Base-by-base conservation (phyloP, 192 early-diverging fungal species). In the Linnemannia hyalina region DNA sequence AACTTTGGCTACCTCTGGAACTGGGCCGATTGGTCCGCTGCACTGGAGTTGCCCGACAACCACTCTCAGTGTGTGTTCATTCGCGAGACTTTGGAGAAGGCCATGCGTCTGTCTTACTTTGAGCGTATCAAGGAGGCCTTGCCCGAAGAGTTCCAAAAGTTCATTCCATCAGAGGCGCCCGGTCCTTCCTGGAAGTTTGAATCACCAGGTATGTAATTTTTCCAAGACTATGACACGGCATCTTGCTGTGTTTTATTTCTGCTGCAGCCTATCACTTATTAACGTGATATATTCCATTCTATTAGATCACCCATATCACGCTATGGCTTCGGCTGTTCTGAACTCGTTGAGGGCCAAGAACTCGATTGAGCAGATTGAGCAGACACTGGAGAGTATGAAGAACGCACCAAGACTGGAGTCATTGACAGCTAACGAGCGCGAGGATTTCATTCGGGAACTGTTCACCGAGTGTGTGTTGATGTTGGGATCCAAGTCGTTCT, bases 1-100 rank as follows among this genome's bases (percentile, higher is more conserved):
- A 99, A 99, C 89, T 97, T 98, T 92, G 94, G 91, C 18, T 97
- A 94, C 88, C 90, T 92, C 38, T 98, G 97, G 97, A 93, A 95
- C 80, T 98, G 97, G 97, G 74, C 81, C 36, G 94, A 92, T 75
- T 99, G 97, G 98, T 89, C 93, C 68, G 46, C 79, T 16, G 89
- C 88, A 16, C 77, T 94, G 41, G 80, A 90, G 38, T 75, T 90
- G 32, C 92, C 93, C 35, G 83, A 83, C 20, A 78, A 83, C 9
- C 92, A 93, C 76, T 90, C 93, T 4, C 88, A 93, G 83, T 88
- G 92, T 49, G 90, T 94, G 38, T 99, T 99, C 85, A 91, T 97
- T 68, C 90, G 94, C 38, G 98, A 99, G 82, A 96, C 95, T 4
- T 87, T 99, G 75, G 95, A 96, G 77, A 95, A 95, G 86, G 93